Percentiles rank a stretch among this genome's conserved stretches.
Evolutionary conservation across 345 rosid species (phyloP).

Genomic region (Brassica nigra): DNA sequence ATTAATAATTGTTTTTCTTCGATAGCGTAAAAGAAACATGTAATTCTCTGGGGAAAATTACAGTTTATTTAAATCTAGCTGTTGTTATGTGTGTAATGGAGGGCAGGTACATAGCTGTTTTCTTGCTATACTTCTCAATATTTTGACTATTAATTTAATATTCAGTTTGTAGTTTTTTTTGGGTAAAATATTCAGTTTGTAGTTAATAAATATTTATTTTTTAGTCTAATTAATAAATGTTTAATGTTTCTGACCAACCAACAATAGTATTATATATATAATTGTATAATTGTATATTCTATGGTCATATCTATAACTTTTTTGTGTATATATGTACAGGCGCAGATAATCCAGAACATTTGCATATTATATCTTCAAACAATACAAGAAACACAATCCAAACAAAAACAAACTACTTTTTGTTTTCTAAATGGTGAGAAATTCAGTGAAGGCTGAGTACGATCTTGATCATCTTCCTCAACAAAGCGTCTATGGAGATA

Average conservation of each 20-base stretch:
- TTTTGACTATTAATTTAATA: not conserved
- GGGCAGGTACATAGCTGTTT: conserved; percentile 27
- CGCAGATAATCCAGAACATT: conserved; percentile 26
- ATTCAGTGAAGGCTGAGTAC: conserved; percentile 29
- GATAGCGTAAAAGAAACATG: conserved; percentile 36
- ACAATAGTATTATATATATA: conserved; percentile 24
- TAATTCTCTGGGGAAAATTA: conserved; percentile 12
- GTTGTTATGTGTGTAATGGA: conserved; percentile 29
- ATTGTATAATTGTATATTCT: conserved; percentile 1
- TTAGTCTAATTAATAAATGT: not conserved
- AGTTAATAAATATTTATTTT: not conserved
- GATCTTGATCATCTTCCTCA: conserved; percentile 25
- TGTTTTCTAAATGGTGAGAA: conserved; percentile 28
- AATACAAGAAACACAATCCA: conserved; percentile 6
- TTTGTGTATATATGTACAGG: conserved; percentile 18
- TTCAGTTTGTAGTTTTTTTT: not conserved
- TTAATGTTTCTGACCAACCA: conserved; percentile 26
- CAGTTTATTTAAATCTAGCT: conserved; percentile 11
- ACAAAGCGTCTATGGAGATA: conserved; percentile 27
- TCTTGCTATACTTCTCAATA: not conserved
- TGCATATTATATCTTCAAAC: conserved; percentile 17
- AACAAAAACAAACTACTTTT: not conserved
- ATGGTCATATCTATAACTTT: conserved; percentile 11
- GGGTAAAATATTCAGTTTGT: conserved; percentile 6
- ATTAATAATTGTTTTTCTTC: not conserved